Base-by-base conservation (phyloP, 768 basidiomycete genomes). In the Pisolithus marmoratus region DNA sequence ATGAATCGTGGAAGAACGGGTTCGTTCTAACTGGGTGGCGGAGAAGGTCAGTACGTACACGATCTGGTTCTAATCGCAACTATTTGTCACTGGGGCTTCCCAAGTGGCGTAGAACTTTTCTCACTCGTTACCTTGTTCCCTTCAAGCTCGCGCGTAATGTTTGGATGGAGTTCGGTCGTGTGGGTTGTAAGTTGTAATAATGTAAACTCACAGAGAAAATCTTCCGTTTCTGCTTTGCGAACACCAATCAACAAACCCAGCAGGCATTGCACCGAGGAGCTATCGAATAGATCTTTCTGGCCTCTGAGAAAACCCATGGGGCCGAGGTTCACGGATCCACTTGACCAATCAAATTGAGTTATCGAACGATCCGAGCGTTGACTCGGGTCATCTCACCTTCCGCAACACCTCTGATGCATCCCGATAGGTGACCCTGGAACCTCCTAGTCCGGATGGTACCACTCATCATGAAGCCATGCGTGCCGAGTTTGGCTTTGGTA, bases 401-500 rank as follows among this genome's bases (percentile, higher is more conserved):
- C 46, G 34, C 6, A n/a, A 8, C 20, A 34, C 38, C 17, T 3
- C 31, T 63, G 36, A 63, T 38, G 9, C 17, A 46, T 29, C 29
- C 27, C 14, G 24, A 20, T 12, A 64, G 63, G 62, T 66, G 22
- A 62, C 53, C 9, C 48, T 66, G 19, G 46, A 58, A 40, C 48
- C 38, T 37, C 38, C 62, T 8, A 63, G 60, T 27, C 54, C 58
- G 15, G 71, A 74, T 14, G 71, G 63, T 20, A 60, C 70, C 20
- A 51, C 65, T 11, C 64, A 69, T 5, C 73, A 72, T 9, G 87
- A 89, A 61, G 68, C 78, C 8, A 81, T 90, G 2, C 70, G 72
- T 51, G 85, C 87, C 1, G 88, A 84, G 65, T 92, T 81, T 60
- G 82, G 90, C 2, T 70, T 92, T 27, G 90, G 90, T 2, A 76